A percentile compares a stretch with the other conserved stretches of the same genome.
Evolutionary conservation across 2,329 filamentous ascomycete species (phyloP).

Genomic region (Ascochyta fabae): DNA sequence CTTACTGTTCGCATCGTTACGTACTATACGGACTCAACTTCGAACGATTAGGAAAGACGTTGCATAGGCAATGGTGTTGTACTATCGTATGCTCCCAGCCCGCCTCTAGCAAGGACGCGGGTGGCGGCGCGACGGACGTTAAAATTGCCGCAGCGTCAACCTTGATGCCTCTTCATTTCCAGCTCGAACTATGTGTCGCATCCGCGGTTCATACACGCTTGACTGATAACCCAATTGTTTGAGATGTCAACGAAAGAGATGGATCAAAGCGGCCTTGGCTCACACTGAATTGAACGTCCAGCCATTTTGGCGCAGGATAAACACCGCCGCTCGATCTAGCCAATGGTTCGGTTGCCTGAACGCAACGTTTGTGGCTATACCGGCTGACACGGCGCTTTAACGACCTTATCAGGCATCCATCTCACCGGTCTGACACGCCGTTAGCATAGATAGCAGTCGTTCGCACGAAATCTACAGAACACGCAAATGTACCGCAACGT

Average conservation of each 20-base stretch:
- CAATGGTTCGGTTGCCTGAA: too few species aligned
- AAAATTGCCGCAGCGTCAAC: neutral
- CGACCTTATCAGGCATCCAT: constrained; percentile 5
- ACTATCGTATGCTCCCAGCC: neutral
- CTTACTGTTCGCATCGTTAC: neutral
- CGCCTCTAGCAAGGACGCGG: neutral
- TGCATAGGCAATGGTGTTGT: neutral
- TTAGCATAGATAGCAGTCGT: neutral
- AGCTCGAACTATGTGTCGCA: neutral
- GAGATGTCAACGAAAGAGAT: too few species aligned
- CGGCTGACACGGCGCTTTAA: neutral
- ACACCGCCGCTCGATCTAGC: too few species aligned
- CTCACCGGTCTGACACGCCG: neutral
- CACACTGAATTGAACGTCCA: too few species aligned
- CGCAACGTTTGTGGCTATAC: constrained; percentile 4
- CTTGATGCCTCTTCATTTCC: neutral
- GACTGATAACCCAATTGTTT: too few species aligned
- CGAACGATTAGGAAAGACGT: neutral
- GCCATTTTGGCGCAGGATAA: too few species aligned
- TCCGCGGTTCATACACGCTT: too few species aligned
- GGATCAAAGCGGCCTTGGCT: too few species aligned
- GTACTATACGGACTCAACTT: neutral
- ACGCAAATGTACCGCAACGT: constrained; percentile 3
- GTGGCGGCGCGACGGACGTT: neutral
- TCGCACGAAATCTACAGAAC: neutral